Base-by-base conservation (phyloP, 2,329 filamentous ascomycete species). In the Ascocoryne sarcoides region DNA sequence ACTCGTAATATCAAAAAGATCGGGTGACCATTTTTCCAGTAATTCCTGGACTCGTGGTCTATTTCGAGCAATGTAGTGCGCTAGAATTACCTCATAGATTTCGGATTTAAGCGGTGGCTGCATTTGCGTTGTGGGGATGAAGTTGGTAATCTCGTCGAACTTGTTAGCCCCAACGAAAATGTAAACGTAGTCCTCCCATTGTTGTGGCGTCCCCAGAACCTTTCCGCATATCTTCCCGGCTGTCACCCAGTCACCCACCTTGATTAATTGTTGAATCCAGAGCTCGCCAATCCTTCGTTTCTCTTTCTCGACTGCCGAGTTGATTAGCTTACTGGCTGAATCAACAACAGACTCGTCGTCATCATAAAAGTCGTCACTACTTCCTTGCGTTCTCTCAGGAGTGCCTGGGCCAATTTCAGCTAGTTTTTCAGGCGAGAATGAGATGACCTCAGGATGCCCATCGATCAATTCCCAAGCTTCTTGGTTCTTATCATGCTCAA, bases 141-240 rank as follows among this genome's bases (percentile, higher is more conserved):
- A 80, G 26, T 83, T 74, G 4, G 84, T 83, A 45, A 98, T 95
- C 52, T 95, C 89, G 58, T 95, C 86, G 53, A 94, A 87, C 56
- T 80, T 87, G 48, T 85, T 75, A 2, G 84, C 83, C 30, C 87
- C 82, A 5, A 88, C 86, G 63, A 98, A 98, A 0, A 77, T 82
- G 77, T 84, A 93, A 4, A 93, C 83, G 88, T 90, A 96, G 54
- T 93, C 86, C 64, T 96, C 89, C 92, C 92, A 98, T 51, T 82
- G 71, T 35, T 82, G 71, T 1, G 87, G 78, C 1, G 82, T 86
- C 32, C 79, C 79, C 1, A 98, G 69, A 0, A 95, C 89, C 55
- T 82, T 87, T 10, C 82, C 84, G 43, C 88, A 90, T 3, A 93
- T 71, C 54, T 82, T 71, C 1, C 87, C 90, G 4, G 92, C 92